Evolutionary conservation across 1,284 basidiomycete genomes (phyloP), one percentile per base, ranked within the genome.

Genomic region (Somion occarium): DNA sequence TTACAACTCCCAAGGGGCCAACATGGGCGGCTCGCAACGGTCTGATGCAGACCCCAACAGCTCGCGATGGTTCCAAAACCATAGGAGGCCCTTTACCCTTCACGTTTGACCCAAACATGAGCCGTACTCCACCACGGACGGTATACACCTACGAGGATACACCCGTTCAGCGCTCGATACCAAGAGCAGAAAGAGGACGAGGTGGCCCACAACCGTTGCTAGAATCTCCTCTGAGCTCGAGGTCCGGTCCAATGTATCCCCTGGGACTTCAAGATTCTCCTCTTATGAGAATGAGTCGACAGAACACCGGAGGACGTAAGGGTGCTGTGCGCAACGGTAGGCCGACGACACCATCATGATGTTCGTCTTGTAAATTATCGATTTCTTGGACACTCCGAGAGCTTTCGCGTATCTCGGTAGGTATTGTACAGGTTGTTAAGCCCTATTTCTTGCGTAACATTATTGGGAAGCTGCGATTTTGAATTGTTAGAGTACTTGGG

Each of bases 1-100:
- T 83, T 54, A 71, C 75, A 26, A 85, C 83, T 15, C 84, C 84
- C 12, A 85, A 82, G 47, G 53, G 52, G 61, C 72, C 70, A 43
- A 56, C 68, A 37, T 78, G 77, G 76, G 63, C 71, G 2, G 61
- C 65, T 24, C 66, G 72, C 2, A 68, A 69, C 47, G 68, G 67
- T 3, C 49, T 72, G 46, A 74, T 76, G 62, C 75, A 79, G 38
- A 83, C 81, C 7, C 82, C 80, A 26, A 73, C 69, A 19, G 55
- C 53, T 30, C 53, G 48, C 42, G 38, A 61, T 20, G 48, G n/a
- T 38, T 56, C 34, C 50, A 52, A 46, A 50, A 50, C 19, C 25
- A 9, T 42, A 18, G 5, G 15, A 43, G 48, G 5, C 48, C 30
- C 15, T 48, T 50, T 30, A 3, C 45, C 7, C 51, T 49, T 34